Evolutionary conservation across 1,284 basidiomycete species (phyloP).

Genomic region (Vanrija sp.): DNA sequence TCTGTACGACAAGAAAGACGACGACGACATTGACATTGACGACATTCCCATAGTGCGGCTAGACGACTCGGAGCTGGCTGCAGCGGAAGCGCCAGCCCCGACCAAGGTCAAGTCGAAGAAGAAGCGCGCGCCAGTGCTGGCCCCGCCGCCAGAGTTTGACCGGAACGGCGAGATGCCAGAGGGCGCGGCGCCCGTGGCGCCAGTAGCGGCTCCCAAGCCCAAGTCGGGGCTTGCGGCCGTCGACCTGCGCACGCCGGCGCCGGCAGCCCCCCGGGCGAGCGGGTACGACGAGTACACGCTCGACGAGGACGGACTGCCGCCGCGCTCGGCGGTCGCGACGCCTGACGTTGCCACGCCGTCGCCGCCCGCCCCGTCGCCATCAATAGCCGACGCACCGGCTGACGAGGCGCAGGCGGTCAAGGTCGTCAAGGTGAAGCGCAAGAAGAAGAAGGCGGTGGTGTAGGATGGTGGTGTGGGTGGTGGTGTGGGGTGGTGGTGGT

Average conservation of each 20-base stretch:
- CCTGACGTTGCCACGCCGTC: conserved; percentile 2
- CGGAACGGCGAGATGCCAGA: conserved; percentile 80
- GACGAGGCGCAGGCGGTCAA: conserved; percentile 41
- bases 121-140: conserved; percentile 12
- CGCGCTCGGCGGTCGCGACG: conserved; percentile 36
- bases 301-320: conserved; percentile 49
- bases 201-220: neutral
- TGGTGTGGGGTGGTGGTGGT: neutral
- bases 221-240: conserved; percentile 44
- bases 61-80: conserved; percentile 54
- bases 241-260: conserved; percentile 10
- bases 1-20: conserved; percentile 57
- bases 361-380: conserved; percentile 46
- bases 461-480: neutral
- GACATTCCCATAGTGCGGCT: conserved; percentile 78
- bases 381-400: conserved; percentile 18
- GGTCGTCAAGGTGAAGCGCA: conserved; percentile 43
- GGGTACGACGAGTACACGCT: conserved; percentile 58
- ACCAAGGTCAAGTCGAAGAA: conserved; percentile 6
- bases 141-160: conserved; percentile 56
- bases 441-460: conserved; percentile 30
- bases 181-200: conserved; percentile 48
- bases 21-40: conserved; percentile 64
- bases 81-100: conserved; percentile 1
- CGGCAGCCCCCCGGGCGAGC: neutral